These are phyloP conservation scores for Citrus maxima DNA, from an alignment of 345 rosid genomes.

Conservation along the genomic window DNA sequence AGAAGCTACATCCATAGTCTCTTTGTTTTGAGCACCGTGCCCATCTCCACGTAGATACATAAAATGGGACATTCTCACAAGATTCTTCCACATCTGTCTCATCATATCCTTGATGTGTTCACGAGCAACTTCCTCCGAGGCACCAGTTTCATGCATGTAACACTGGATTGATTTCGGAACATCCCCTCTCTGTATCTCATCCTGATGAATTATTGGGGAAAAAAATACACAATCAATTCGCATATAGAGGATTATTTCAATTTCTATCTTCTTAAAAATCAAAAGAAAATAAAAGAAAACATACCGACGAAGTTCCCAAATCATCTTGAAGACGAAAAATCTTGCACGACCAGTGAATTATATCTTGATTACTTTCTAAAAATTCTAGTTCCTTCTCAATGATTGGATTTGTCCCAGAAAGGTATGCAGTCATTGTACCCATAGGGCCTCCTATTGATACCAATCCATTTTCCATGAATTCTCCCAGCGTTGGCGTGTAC, in stretches of 20 bases:
- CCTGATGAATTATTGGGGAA: not conserved
- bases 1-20: not conserved
- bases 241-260: too few species aligned
- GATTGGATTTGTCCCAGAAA: not conserved
- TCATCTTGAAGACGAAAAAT: slow-evolving; percentile 22
- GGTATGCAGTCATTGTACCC: not conserved
- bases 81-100: slow-evolving; percentile 23
- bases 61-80: slow-evolving; percentile 4
- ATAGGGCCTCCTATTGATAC: slow-evolving; percentile 2
- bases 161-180: slow-evolving; percentile 35
- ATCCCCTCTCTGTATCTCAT: slow-evolving; percentile 33
- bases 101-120: slow-evolving; percentile 16
- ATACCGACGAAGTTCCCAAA: slow-evolving; percentile 24
- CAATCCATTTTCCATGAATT: slow-evolving; percentile 10
- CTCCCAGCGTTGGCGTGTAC: not conserved
- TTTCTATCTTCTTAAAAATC: too few species aligned
- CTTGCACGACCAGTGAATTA: not conserved
- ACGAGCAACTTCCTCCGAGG: slow-evolving; percentile 26
- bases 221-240: not conserved
- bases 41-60: slow-evolving; percentile 14
- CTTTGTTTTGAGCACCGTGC: not conserved
- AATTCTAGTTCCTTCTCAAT: not conserved
- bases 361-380: not conserved
- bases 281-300: not conserved
- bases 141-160: slow-evolving; percentile 33